These are phyloP conservation scores for Nidularia pulvinata DNA, from an alignment of 768 basidiomycete genomes.

Conservation along the genomic window DNA sequence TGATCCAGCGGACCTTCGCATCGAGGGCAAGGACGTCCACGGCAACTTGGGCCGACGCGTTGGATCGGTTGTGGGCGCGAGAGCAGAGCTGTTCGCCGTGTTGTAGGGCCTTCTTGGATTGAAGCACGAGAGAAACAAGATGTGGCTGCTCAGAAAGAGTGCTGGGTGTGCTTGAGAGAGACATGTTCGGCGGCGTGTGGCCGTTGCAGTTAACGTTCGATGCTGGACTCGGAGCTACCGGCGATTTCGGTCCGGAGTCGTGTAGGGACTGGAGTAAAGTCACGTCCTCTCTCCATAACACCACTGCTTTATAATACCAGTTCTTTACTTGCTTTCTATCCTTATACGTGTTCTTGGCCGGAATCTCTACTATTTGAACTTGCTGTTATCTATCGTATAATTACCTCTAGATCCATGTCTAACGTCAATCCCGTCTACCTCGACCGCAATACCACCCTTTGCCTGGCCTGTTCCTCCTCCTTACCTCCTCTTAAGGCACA, in stretches of 20 bases:
- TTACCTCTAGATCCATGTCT: no score
- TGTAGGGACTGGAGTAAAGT: no score
- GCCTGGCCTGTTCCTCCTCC: constrained; percentile 63
- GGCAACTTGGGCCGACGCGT: constrained; percentile 61
- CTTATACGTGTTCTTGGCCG: no score
- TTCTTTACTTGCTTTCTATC: neutral
- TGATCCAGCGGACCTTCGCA: constrained; percentile 80
- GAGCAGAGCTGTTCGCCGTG: constrained; percentile 78
- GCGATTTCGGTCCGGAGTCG: no score
- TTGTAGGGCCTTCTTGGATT: constrained; percentile 83
- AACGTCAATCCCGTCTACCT: constrained; percentile 3
- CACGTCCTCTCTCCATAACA: neutral
- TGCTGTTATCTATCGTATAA: no score
- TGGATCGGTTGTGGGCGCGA: constrained; percentile 61
- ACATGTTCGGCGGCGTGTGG: neutral
- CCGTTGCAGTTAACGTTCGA: neutral
- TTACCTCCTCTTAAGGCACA: constrained; percentile 32
- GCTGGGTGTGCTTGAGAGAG: neutral
- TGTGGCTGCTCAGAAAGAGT: constrained; percentile 45
- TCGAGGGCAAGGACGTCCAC: constrained; percentile 78
- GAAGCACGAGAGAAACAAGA: constrained; percentile 73
- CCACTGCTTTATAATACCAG: neutral
- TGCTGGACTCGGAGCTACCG: no score
- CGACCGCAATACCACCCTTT: constrained; percentile 34
- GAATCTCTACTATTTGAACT: no score